Conservation (phyloP, 495 filamentous ascomycete genomes). For the Thermothielavioides terrestris region DNA sequence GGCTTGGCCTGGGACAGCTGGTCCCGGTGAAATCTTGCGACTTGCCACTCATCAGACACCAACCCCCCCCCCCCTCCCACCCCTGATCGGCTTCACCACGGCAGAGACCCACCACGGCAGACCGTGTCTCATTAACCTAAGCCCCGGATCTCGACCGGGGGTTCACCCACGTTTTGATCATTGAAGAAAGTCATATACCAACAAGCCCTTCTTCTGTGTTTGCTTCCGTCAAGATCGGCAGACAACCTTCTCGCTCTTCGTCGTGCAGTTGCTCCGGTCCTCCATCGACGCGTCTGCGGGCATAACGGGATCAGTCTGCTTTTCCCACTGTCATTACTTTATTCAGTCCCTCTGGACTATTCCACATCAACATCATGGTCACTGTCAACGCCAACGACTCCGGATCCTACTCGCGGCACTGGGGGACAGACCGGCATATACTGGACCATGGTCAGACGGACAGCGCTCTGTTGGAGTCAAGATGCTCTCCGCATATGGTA, state of each 20-base stretch:
- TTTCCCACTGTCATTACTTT: too few relatives aligned
- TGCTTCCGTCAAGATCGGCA: neutral
- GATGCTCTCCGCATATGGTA: constrained; percentile 15
- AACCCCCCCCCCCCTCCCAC: too few relatives aligned
- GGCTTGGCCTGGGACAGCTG: too few relatives aligned
- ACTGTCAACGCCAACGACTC: constrained; percentile 1
- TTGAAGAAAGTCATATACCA: constrained; percentile 9
- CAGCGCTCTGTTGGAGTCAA: constrained; percentile 6
- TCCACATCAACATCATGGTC: constrained; percentile 7
- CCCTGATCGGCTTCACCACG: neutral
- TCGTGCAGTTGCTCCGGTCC: neutral
- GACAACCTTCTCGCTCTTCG: neutral
- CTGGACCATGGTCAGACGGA: constrained; percentile 12
- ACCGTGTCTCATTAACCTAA: neutral
- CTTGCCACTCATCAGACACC: too few relatives aligned
- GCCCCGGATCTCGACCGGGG: neutral
- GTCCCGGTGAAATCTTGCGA: too few relatives aligned
- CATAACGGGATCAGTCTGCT: too few relatives aligned
- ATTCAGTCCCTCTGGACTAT: neutral
- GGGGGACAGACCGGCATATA: constrained; percentile 14
- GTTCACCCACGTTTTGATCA: neutral
- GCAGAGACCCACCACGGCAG: neutral
- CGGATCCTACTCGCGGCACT: constrained; percentile 5
- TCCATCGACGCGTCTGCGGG: too few relatives aligned
- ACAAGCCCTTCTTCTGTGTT: neutral